Conservation (phyloP, 83 land plant species). For the Diphasiastrum complanatum region DNA sequence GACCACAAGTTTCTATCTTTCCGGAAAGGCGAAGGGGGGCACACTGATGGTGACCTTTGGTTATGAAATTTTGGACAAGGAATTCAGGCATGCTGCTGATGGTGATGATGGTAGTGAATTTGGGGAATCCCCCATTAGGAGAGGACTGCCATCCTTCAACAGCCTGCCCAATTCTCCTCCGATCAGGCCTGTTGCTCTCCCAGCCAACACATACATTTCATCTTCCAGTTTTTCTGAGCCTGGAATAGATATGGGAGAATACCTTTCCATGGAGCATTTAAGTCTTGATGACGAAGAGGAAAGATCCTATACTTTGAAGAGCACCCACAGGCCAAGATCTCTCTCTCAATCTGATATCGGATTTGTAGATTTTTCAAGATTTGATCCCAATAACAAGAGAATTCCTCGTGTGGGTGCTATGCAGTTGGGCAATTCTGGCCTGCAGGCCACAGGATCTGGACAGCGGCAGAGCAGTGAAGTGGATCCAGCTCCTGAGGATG, state of each 20-base stretch:
- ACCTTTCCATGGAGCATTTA: conserved; percentile 22
- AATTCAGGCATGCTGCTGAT: background rate
- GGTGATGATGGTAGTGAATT: background rate
- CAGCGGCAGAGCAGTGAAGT: background rate
- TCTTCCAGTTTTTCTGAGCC: conserved; percentile 22
- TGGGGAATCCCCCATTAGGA: background rate
- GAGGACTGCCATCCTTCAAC: conserved; percentile 1
- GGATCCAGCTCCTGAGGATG: conserved; percentile 19
- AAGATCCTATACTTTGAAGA: background rate
- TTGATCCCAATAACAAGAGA: background rate
- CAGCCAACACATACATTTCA: conserved; percentile 11
- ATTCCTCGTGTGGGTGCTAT: background rate
- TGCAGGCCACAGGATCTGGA: too few species aligned
- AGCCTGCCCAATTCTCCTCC: conserved; percentile 23
- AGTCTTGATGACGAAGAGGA: conserved; percentile 18
- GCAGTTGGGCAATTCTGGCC: too few species aligned
- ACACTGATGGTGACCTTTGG: conserved; percentile 13
- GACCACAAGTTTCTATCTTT: conserved; percentile 11
- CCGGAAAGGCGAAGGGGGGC: conserved; percentile 18
- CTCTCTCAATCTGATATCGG: background rate
- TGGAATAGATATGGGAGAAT: conserved; percentile 13
- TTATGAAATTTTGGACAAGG: conserved; percentile 14
- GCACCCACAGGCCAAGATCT: background rate
- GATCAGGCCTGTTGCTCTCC: conserved; percentile 15
- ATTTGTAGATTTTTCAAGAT: background rate